These are phyloP conservation scores for Boletus patriciae DNA, from an alignment of 768 basidiomycete species.

Conservation along the genomic window DNA sequence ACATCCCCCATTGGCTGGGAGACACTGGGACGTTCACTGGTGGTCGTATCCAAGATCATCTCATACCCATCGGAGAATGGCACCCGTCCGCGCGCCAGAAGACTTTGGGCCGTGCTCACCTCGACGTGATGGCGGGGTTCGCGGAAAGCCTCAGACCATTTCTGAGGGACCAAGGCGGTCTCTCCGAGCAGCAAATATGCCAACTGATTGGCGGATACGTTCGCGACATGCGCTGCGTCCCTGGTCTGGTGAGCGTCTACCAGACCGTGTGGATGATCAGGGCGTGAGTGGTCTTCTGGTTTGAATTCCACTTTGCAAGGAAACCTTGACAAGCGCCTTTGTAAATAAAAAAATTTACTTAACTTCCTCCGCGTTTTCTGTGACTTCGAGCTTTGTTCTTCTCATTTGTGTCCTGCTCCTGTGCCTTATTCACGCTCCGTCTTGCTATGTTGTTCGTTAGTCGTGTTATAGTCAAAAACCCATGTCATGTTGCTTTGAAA, in stretches of 20 bases:
- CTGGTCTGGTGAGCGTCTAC: constrained; percentile 50
- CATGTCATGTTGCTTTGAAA: neutral
- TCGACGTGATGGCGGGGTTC: constrained; percentile 41
- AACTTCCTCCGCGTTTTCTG: neutral
- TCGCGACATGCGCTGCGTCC: constrained; percentile 46
- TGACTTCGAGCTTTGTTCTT: neutral
- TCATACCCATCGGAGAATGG: constrained; percentile 63
- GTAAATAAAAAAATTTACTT: no score
- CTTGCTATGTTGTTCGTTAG: neutral
- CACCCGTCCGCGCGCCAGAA: constrained; percentile 34
- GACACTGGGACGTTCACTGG: constrained; percentile 42
- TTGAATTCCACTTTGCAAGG: neutral
- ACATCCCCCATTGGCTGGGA: constrained; percentile 40
- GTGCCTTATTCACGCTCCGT: neutral
- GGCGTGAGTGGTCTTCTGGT: constrained; percentile 12
- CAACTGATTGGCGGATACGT: constrained; percentile 42
- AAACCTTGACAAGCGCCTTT: no score
- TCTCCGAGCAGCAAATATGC: constrained; percentile 38
- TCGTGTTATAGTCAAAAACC: neutral
- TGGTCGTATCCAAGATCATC: constrained; percentile 34
- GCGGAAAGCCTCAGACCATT: constrained; percentile 51
- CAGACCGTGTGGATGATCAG: constrained; percentile 50
- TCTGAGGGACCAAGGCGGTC: constrained; percentile 41
- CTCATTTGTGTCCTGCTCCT: neutral
- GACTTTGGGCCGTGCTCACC: constrained; percentile 44